These are phyloP conservation scores for Phytopythium cucurbitacearum DNA, from an alignment of 352 stramenopile genomes.

Conservation along the genomic window DNA sequence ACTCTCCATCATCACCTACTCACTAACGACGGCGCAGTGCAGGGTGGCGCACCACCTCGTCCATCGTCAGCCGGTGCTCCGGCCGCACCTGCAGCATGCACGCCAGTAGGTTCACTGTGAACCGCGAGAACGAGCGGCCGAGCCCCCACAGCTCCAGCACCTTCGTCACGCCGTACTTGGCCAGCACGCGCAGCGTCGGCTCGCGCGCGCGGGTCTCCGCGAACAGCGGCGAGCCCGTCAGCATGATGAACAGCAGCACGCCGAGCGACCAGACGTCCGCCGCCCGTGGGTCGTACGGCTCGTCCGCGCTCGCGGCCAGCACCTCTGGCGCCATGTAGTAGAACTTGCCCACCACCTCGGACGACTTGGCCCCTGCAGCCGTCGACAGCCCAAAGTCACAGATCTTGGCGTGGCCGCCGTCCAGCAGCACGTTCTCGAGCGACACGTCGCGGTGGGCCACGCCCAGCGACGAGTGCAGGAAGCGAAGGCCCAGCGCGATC, in stretches of 20 bases:
- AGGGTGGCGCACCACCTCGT: conserved; percentile 25
- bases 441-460: conserved; percentile 57
- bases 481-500: conserved; percentile 34
- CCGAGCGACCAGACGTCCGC: conserved; percentile 57
- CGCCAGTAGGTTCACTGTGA: conserved; percentile 36
- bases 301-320: conserved; percentile 3
- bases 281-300: conserved; percentile 28
- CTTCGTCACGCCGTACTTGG: conserved; percentile 44
- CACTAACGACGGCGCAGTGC: conserved; percentile 2
- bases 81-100: conserved; percentile 49
- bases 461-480: conserved; percentile 34
- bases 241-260: conserved; percentile 55
- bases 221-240: conserved; percentile 47
- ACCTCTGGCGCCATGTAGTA: conserved; percentile 80
- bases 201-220: conserved; percentile 23
- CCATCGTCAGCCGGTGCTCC: conserved; percentile 22
- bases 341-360: conserved; percentile 53
- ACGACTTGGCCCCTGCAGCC: conserved; percentile 24
- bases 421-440: conserved; percentile 54
- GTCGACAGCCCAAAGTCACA: conserved; percentile 66
- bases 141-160: conserved; percentile 54
- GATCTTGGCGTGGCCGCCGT: conserved; percentile 31
- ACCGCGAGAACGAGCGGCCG: conserved; percentile 19
- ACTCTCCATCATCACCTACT: too few species aligned
- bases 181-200: conserved; percentile 37